These are phyloP conservation scores for Exserohilum rostratum DNA, from an alignment of 2,329 filamentous ascomycete species.

Conservation along the genomic window DNA sequence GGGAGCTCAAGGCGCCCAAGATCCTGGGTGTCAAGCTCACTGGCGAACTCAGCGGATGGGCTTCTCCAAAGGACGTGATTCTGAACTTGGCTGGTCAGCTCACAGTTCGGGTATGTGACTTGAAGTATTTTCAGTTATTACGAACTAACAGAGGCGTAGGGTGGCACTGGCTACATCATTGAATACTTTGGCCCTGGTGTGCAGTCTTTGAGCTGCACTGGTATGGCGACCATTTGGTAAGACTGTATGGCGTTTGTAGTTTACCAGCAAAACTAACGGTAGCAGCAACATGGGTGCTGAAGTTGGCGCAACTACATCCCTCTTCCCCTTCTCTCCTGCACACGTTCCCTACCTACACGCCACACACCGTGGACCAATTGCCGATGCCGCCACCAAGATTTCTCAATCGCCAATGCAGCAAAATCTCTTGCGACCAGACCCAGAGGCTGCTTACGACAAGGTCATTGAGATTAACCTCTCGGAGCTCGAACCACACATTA, in stretches of 20 bases:
- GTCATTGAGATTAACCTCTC: constrained; percentile 90
- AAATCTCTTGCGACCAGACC: constrained; percentile 77
- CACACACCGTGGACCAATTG: constrained; percentile 77
- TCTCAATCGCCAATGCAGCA: constrained; percentile 62
- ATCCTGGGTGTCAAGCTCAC: constrained; percentile 84
- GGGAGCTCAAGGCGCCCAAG: constrained; percentile 95
- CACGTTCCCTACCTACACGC: constrained; percentile 86
- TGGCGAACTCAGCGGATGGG: constrained; percentile 87
- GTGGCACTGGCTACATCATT: constrained; percentile 91
- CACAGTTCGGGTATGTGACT: constrained; percentile 71
- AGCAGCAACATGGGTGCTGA: constrained; percentile 63
- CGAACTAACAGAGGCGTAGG: constrained; percentile 50
- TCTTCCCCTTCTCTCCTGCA: constrained; percentile 88
- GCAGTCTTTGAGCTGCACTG: constrained; percentile 85
- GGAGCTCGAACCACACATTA: constrained; percentile 91
- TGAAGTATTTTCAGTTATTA: not conserved
- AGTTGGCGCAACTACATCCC: constrained; percentile 92
- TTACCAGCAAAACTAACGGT: constrained; percentile 1
- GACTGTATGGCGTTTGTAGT: not conserved
- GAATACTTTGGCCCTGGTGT: constrained; percentile 94
- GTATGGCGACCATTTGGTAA: constrained; percentile 81
- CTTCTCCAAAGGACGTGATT: constrained; percentile 94
- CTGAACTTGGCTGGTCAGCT: constrained; percentile 85
- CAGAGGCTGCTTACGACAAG: constrained; percentile 85
- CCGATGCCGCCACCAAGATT: constrained; percentile 68